Conservation (phyloP, 2,329 filamentous ascomycete species). For the Nemania abortiva region DNA sequence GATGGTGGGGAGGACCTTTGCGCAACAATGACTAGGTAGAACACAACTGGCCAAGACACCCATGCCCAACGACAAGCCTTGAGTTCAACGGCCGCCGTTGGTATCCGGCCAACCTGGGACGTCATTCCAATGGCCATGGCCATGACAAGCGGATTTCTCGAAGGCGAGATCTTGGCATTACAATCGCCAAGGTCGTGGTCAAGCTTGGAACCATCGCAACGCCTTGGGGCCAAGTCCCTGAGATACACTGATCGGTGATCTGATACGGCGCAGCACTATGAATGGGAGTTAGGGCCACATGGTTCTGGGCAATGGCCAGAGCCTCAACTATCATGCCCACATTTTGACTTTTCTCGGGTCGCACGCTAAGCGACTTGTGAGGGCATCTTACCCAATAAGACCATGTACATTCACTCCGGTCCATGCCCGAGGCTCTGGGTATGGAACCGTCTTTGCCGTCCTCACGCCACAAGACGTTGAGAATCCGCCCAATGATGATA, state of each 20-base stretch:
- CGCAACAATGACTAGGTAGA: neutral
- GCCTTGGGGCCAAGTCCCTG: conserved; percentile 21
- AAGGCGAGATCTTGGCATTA: conserved; percentile 41
- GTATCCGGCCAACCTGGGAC: conserved; percentile 22
- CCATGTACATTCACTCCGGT: conserved; percentile 1
- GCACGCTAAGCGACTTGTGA: conserved; percentile 15
- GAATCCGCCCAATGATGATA: conserved; percentile 33
- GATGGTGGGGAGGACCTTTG: neutral
- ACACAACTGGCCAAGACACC: conserved; percentile 12
- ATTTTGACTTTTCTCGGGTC: conserved; percentile 40
- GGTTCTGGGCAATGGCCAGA: conserved; percentile 1
- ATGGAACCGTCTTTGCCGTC: conserved; percentile 14
- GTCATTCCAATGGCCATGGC: neutral
- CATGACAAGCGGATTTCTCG: conserved; percentile 17
- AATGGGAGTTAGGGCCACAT: neutral
- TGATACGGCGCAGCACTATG: neutral
- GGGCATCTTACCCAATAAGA: conserved; percentile 18
- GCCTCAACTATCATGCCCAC: conserved; percentile 29
- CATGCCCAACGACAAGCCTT: conserved; percentile 18
- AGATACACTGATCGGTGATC: neutral
- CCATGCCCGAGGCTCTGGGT: conserved; percentile 30
- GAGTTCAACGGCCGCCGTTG: neutral
- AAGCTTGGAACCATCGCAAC: conserved; percentile 31
- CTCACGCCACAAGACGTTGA: conserved; percentile 24
- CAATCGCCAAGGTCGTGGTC: conserved; percentile 41